Conservation (phyloP, 2,329 filamentous ascomycete genomes). For the Penicillium occitanis region DNA sequence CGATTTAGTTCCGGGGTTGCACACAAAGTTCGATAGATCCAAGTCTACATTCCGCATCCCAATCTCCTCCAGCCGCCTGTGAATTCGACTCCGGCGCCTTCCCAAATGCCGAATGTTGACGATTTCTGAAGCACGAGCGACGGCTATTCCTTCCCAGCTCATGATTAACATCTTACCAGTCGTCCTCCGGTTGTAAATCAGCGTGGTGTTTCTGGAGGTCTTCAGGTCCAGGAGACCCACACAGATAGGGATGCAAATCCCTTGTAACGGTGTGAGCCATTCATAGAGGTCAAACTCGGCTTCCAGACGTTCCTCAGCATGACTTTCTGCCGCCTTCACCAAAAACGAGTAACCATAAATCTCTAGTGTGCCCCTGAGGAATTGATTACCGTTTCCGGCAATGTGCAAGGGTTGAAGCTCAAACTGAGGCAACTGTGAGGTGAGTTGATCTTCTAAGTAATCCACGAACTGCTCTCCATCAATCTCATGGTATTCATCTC, state of each 20-base stretch:
- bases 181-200: not conserved
- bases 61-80: not conserved
- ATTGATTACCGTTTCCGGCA: not conserved
- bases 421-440: not conserved
- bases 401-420: not conserved
- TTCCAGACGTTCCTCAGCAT: not conserved
- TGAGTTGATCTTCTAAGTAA: not conserved
- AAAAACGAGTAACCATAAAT: not conserved
- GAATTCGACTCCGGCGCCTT: not conserved
- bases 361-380: not conserved
- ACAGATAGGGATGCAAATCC: not conserved
- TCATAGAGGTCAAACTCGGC: not conserved
- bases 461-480: not conserved
- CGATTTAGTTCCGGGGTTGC: not conserved
- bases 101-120: not conserved
- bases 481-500: not conserved
- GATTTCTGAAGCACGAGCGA: not conserved
- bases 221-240: not conserved
- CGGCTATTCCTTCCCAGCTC: not conserved
- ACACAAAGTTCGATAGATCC: not conserved
- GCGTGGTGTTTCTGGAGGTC: not conserved
- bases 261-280: not conserved
- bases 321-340: not conserved
- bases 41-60: not conserved
- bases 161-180: not conserved